A percentile compares a stretch with the other conserved stretches of the same genome.
phyloP scores from a whole-genome alignment of 257 asterid genomes.

The Scutellaria baicalensis region DNA sequence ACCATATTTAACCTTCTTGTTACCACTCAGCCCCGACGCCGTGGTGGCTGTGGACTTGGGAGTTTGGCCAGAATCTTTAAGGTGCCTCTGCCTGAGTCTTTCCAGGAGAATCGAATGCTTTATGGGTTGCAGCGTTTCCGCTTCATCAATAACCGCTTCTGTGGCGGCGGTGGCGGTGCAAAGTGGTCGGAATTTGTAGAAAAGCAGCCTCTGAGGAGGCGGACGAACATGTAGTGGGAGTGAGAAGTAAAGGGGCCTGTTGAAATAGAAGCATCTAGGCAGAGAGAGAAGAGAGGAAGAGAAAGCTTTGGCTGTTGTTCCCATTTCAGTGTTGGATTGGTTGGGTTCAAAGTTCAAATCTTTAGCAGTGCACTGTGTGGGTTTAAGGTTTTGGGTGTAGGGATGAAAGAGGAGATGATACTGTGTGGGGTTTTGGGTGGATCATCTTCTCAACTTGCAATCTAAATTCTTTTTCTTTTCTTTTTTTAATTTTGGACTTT shows the following conservation, averaged over 20 bases:
- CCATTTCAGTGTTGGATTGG: conserved; percentile 23
- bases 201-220: conserved; percentile 24
- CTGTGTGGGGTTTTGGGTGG: not conserved
- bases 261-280: conserved; percentile 36
- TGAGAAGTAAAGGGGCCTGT: conserved; percentile 29
- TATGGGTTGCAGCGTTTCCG: conserved; percentile 36
- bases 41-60: conserved; percentile 13
- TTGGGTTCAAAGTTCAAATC: not conserved
- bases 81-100: conserved; percentile 77
- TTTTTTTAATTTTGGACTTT: not conserved
- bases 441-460: not conserved
- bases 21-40: conserved; percentile 4
- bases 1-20: conserved; percentile 12
- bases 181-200: conserved; percentile 55
- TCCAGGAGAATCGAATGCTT: conserved; percentile 80
- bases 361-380: conserved; percentile 5
- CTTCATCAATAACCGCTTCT: conserved; percentile 23
- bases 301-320: conserved; percentile 39
- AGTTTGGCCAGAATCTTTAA: conserved; percentile 48
- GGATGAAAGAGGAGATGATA: not conserved
- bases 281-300: conserved; percentile 47
- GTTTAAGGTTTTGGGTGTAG: conserved; percentile 13
- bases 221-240: conserved; percentile 12
- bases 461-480: not conserved
- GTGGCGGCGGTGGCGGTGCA: conserved; percentile 34